Conservation (phyloP, 1,284 basidiomycete genomes). For the Puccinia novopanici region DNA sequence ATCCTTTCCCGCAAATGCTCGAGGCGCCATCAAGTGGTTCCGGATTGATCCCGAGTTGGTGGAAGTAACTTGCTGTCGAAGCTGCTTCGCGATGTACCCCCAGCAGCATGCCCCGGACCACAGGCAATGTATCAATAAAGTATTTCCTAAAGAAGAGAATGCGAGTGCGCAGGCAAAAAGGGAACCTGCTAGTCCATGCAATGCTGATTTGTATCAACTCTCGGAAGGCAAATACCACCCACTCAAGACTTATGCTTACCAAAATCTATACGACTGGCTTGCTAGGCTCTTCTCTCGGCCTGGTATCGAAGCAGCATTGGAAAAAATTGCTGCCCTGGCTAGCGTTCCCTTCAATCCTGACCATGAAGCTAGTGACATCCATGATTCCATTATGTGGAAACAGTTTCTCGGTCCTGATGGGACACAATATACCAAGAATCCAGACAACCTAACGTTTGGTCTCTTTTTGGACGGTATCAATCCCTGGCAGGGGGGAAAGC, state of each 20-base stretch:
- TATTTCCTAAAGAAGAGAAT: not conserved
- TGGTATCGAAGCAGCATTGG: constrained; percentile 10
- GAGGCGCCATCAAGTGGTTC: constrained; percentile 25
- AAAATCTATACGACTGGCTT: constrained; percentile 35
- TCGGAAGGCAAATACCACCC: not conserved
- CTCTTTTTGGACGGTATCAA: not conserved
- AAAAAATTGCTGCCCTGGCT: not conserved
- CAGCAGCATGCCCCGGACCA: too few relatives aligned
- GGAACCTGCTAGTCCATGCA: not conserved
- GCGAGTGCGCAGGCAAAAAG: not conserved
- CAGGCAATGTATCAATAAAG: not conserved
- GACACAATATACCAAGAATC: not conserved
- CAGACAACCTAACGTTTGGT: constrained; percentile 27
- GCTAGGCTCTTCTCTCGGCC: constrained; percentile 22
- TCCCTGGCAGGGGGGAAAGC: constrained; percentile 12
- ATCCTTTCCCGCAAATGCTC: constrained; percentile 4
- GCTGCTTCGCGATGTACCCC: constrained; percentile 42
- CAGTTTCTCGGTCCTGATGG: constrained; percentile 26
- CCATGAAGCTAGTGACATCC: constrained; percentile 21
- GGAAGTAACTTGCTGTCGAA: constrained; percentile 21
- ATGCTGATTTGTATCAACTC: not conserved
- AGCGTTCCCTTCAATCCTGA: constrained; percentile 6
- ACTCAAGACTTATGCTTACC: not conserved
- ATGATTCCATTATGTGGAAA: constrained; percentile 33
- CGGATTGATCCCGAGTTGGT: constrained; percentile 31